A percentile compares a stretch with the other conserved stretches of the same genome.
Conservation (phyloP, 768 basidiomycete species). For the Exidia glandulosa region DNA sequence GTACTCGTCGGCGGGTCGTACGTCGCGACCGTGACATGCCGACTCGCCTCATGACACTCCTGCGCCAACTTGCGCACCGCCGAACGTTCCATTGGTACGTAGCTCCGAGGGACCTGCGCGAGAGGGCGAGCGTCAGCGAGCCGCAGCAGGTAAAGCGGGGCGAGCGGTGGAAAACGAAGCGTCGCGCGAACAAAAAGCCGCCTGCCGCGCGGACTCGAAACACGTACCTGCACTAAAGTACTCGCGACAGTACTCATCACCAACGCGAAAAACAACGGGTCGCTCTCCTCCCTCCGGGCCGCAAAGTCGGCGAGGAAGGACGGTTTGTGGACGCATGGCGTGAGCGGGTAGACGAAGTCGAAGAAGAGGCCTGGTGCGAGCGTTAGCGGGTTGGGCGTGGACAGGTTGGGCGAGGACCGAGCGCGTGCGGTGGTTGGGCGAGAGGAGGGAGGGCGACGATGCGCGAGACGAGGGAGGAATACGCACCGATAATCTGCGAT, state of each 20-base stretch:
- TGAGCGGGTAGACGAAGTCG: slow-evolving; percentile 87
- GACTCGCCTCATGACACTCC: slow-evolving; percentile 71
- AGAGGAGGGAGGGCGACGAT: no score
- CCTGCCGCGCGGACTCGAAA: no score
- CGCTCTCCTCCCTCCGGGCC: slow-evolving; percentile 66
- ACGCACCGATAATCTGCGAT: slow-evolving; percentile 68
- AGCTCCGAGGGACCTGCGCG: slow-evolving; percentile 82
- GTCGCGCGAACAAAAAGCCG: no score
- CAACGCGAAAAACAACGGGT: slow-evolving; percentile 82
- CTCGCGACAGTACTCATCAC: slow-evolving; percentile 84
- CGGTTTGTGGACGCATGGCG: slow-evolving; percentile 83
- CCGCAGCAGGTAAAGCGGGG: no score
- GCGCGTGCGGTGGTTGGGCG: no score
- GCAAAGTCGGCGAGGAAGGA: slow-evolving; percentile 88
- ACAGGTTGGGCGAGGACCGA: no score
- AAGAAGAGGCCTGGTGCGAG: slow-evolving; percentile 90
- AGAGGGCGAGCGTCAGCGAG: no score
- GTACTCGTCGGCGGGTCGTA: slow-evolving; percentile 78
- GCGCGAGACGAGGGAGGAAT: no score
- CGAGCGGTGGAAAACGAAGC: no score
- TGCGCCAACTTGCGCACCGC: slow-evolving; percentile 31
- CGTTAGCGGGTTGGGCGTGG: no score
- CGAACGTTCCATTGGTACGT: slow-evolving; percentile 35
- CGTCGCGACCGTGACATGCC: slow-evolving; percentile 66
- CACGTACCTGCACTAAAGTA: slow-evolving; percentile 74